Evolutionary conservation across 441 rosid species (phyloP), one percentile per base, ranked within the genome.

Genomic region (Populus tomentosa): DNA sequence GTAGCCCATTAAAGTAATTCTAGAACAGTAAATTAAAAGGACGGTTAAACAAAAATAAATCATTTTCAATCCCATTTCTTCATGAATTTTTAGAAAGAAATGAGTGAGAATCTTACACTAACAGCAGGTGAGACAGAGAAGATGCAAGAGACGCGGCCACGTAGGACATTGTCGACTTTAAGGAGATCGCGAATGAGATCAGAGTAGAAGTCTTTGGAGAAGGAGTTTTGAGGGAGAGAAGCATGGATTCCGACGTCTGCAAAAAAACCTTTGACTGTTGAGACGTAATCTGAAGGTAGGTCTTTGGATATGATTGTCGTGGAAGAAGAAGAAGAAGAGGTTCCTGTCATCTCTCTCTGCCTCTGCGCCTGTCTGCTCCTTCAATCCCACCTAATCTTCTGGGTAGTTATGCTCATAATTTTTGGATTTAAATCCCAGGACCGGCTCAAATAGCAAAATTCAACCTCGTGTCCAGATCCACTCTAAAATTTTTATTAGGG

Each of bases 71-170:
- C 70, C 61, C 61, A 53, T 53, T 53, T 53, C n/a, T 50, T 53
- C 8, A 16, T 5, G 61, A 53, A 16, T 16, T 16, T 76, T 67
- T 70, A 1, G 5, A 81, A 24, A 68, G 4, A 23, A 21, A 71
- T 33, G 38, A 36, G 64, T 26, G 21, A 32, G 53, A 50, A 4
- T 23, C 59, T 84, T 90, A 93, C 98, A 24, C 82, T 1, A 56
- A 93, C 0, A n/a, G 80, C 35, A 6, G 97, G 92, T 13, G 78
- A 73, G 86, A 92, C 94, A 78, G 87, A 30, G 87, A 91, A 82
- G 81, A 76, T 69, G 76, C 96, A 90, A 14, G 89, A 80, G 86
- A 93, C 71, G 61, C 76, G 89, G 75, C 98, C 97, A 16, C 85
- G 90, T 23, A 78, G 74, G 81, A 93, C 50, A 42, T 78, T 74